phyloP scores from a whole-genome alignment of 192 early-diverging fungal genomes.

The Backusella tarrabulga region DNA sequence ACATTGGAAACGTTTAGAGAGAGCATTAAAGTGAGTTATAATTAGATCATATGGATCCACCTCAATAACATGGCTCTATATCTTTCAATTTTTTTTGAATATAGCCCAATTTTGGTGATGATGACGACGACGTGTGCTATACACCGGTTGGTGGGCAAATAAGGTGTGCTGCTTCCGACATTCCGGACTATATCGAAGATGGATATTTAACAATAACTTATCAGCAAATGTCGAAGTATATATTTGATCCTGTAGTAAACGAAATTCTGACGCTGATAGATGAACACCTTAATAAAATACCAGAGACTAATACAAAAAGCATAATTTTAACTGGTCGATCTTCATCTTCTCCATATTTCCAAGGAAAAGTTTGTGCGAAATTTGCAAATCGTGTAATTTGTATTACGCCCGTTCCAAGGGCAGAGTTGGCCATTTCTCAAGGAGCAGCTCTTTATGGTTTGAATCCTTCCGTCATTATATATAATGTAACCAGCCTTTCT shows the following conservation, averaged over 20 bases:
- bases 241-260: slow-evolving; percentile 35
- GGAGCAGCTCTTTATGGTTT: slow-evolving; percentile 41
- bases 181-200: background rate
- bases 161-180: background rate
- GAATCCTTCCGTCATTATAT: slow-evolving; percentile 25
- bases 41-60: background rate
- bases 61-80: background rate
- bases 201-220: background rate
- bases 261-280: slow-evolving; percentile 35
- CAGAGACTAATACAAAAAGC: slow-evolving; percentile 14
- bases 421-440: background rate
- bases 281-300: slow-evolving; percentile 26
- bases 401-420: too few species aligned
- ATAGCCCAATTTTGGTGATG: slow-evolving; percentile 12
- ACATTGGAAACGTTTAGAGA: too few species aligned
- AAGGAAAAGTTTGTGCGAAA: background rate
- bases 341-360: slow-evolving; percentile 26
- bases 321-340: slow-evolving; percentile 46
- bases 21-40: background rate
- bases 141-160: too few species aligned
- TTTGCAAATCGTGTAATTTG: slow-evolving; percentile 8
- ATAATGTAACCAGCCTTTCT: slow-evolving; percentile 27
- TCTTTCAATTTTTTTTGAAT: background rate
- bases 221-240: background rate
- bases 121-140: slow-evolving; percentile 22